phyloP scores from a whole-genome alignment of 2,329 filamentous ascomycete genomes.

The Zymoseptoria crescenta region DNA sequence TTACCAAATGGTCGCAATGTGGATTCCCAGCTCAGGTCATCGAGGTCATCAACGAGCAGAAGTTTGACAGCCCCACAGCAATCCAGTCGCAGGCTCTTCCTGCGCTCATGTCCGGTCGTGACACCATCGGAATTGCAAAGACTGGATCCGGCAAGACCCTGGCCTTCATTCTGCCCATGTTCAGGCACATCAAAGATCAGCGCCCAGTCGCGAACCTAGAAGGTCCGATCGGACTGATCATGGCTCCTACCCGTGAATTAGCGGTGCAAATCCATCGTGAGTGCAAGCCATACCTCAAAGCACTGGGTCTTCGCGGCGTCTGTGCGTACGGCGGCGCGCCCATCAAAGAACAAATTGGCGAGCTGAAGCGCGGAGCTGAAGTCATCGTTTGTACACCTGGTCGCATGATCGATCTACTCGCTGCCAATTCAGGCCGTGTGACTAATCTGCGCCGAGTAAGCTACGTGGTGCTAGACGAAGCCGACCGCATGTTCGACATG shows the following conservation, averaged over 20 bases:
- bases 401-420: slow-evolving; percentile 88
- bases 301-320: slow-evolving; percentile 73
- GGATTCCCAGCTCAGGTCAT: slow-evolving; percentile 80
- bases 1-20: slow-evolving; percentile 94
- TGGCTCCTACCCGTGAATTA: slow-evolving; percentile 90
- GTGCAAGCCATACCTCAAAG: slow-evolving; percentile 88
- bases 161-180: slow-evolving; percentile 93
- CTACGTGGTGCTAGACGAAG: slow-evolving; percentile 93
- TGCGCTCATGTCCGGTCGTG: slow-evolving; percentile 88
- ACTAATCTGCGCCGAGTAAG: slow-evolving; percentile 84
- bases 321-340: slow-evolving; percentile 93
- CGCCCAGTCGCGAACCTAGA: slow-evolving; percentile 71
- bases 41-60: slow-evolving; percentile 72
- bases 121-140: slow-evolving; percentile 94
- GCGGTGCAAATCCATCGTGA: slow-evolving; percentile 91
- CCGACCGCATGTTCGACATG: slow-evolving; percentile 99
- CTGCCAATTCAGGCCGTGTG: slow-evolving; percentile 87
- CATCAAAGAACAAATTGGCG: slow-evolving; percentile 95
- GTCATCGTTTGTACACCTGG: slow-evolving; percentile 94
- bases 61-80: slow-evolving; percentile 81
- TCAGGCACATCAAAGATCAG: slow-evolving; percentile 95
- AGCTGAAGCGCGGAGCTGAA: slow-evolving; percentile 88
- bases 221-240: slow-evolving; percentile 78
- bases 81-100: slow-evolving; percentile 95
- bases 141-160: slow-evolving; percentile 97